Percentiles rank a stretch among this genome's conserved stretches.
phyloP scores from a whole-genome alignment of 2,329 filamentous ascomycete genomes.

The Metarhizium sp. region DNA sequence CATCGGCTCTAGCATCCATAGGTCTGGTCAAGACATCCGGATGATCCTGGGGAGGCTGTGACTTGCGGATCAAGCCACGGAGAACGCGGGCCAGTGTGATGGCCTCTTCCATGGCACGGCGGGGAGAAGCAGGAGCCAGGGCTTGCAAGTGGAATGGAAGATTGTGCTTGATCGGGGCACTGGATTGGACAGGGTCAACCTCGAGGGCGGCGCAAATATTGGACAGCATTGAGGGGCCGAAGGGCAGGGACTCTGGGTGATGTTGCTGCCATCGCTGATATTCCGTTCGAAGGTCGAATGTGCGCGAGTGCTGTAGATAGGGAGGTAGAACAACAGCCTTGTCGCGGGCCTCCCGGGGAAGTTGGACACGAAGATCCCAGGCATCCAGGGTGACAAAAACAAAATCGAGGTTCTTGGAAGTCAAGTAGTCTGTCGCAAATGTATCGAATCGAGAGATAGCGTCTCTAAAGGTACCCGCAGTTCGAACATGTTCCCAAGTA shows the following conservation, averaged over 20 bases:
- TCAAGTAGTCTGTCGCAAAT: slow-evolving; percentile 86
- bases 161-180: slow-evolving; percentile 97
- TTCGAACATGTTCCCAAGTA: slow-evolving; percentile 98
- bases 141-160: slow-evolving; percentile 96
- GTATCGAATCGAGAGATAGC: slow-evolving; percentile 91
- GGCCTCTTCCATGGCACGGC: slow-evolving; percentile 94
- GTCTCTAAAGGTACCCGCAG: slow-evolving; percentile 93
- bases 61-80: slow-evolving; percentile 88
- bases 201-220: slow-evolving; percentile 98
- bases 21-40: slow-evolving; percentile 89
- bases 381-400: slow-evolving; percentile 97
- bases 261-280: slow-evolving; percentile 98
- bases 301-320: slow-evolving; percentile 95
- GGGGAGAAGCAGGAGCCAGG: slow-evolving; percentile 85
- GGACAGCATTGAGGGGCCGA: slow-evolving; percentile 87
- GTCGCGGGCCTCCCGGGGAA: slow-evolving; percentile 94
- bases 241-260: slow-evolving; percentile 93
- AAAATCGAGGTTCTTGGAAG: slow-evolving; percentile 87
- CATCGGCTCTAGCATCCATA: slow-evolving; percentile 94
- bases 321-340: slow-evolving; percentile 94
- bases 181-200: slow-evolving; percentile 94
- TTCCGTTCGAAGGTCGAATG: slow-evolving; percentile 92
- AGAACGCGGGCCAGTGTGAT: slow-evolving; percentile 90
- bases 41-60: slow-evolving; percentile 85
- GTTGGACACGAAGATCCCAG: slow-evolving; percentile 95